Evolutionary conservation across 495 filamentous ascomycete species (phyloP).

Genomic region (Collariella sp.): DNA sequence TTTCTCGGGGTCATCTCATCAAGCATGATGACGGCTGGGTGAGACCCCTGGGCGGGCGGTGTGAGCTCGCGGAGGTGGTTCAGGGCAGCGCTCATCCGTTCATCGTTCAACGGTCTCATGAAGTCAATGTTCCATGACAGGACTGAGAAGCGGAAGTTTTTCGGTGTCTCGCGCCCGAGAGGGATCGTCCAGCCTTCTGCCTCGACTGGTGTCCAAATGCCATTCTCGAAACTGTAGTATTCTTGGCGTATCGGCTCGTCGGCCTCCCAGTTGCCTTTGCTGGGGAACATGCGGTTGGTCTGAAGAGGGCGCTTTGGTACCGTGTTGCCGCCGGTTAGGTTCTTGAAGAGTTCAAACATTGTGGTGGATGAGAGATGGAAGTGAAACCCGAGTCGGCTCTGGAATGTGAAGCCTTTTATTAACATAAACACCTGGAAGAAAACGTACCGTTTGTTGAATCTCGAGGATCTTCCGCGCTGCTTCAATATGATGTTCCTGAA

Average conservation of each 20-base stretch:
- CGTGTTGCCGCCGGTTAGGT: neutral
- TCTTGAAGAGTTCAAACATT: neutral
- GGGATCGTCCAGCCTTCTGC: neutral
- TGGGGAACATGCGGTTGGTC: neutral
- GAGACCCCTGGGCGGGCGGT: neutral
- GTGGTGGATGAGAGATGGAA: neutral
- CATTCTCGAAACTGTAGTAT: slow-evolving; percentile 5
- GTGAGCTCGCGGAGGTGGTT: slow-evolving; percentile 30
- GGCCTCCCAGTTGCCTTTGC: neutral
- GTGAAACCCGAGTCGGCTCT: too few species aligned
- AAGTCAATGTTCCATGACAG: slow-evolving; percentile 49
- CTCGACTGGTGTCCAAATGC: neutral
- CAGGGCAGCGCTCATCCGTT: slow-evolving; percentile 39
- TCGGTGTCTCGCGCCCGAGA: neutral
- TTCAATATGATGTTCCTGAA: too few species aligned
- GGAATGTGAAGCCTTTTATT: too few species aligned
- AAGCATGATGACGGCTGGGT: slow-evolving; percentile 38
- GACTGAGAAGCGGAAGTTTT: slow-evolving; percentile 7
- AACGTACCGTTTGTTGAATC: too few species aligned
- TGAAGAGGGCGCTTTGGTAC: neutral
- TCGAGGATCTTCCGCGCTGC: too few species aligned
- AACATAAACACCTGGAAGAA: too few species aligned
- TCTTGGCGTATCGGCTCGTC: neutral
- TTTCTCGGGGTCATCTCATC: slow-evolving; percentile 42
- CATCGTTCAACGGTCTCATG: slow-evolving; percentile 26